phyloP scores from a whole-genome alignment of 805 yeast genomes.

The Ogataea ramenticola region DNA sequence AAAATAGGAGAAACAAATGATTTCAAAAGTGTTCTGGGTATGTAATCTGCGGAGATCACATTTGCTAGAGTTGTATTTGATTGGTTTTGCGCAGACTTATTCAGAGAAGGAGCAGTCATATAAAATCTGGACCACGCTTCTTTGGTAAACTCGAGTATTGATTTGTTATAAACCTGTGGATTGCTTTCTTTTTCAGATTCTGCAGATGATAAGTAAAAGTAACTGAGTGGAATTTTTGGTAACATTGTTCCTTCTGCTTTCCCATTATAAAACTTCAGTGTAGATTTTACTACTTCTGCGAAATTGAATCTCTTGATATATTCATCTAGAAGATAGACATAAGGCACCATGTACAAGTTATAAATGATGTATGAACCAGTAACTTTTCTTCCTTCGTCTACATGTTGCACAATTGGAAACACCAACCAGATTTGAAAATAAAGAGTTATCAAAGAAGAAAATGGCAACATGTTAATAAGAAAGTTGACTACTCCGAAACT shows the following conservation, averaged over 20 bases:
- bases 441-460: slow-evolving; percentile 41
- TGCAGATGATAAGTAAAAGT: not conserved
- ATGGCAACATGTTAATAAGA: slow-evolving; percentile 45
- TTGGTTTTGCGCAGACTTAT: not conserved
- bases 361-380: slow-evolving; percentile 7
- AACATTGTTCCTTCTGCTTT: not conserved
- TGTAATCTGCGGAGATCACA: not conserved
- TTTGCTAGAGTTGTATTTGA: not conserved
- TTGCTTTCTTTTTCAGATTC: not conserved
- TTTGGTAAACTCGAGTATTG: not conserved
- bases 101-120: not conserved
- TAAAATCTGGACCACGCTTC: not conserved
- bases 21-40: not conserved
- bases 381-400: not conserved
- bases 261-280: slow-evolving; percentile 2
- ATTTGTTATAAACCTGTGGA: not conserved
- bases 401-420: slow-evolving; percentile 29
- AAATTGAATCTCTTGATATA: slow-evolving; percentile 5
- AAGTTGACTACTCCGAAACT: slow-evolving; percentile 22
- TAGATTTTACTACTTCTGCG: slow-evolving; percentile 6
- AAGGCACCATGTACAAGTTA: slow-evolving; percentile 5
- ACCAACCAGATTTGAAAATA: slow-evolving; percentile 55
- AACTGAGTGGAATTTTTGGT: slow-evolving; percentile 2
- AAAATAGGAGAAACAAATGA: slow-evolving; percentile 1
- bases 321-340: not conserved